Evolutionary conservation across 1,284 basidiomycete species (phyloP).

Genomic region (Trichosporon coremiiforme): DNA sequence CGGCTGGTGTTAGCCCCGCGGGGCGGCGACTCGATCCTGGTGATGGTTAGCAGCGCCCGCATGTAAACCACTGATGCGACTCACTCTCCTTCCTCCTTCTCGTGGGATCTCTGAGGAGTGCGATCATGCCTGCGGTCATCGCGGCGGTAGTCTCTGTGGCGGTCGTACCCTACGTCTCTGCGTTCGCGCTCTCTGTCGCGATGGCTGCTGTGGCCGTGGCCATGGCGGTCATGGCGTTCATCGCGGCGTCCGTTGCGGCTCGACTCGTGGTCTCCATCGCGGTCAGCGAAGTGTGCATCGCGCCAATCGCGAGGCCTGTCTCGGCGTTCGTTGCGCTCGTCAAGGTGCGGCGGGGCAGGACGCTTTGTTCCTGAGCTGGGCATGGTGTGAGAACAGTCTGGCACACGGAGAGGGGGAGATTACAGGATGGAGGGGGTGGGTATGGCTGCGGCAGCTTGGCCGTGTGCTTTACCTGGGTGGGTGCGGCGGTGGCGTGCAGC

Average conservation of each 20-base stretch:
- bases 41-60: not conserved
- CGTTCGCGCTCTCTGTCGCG: conserved; percentile 24
- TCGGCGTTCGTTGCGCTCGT: conserved; percentile 45
- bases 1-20: not conserved
- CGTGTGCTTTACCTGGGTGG: conserved; percentile 14
- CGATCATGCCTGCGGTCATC: conserved; percentile 30
- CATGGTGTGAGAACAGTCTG: conserved; percentile 31
- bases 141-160: conserved; percentile 13
- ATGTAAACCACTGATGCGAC: not conserved
- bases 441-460: conserved; percentile 1
- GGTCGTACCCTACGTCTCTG: conserved; percentile 19
- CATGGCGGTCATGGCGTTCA: conserved; percentile 17
- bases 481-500: not conserved
- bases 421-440: conserved; percentile 22
- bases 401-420: conserved; percentile 21
- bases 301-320: conserved; percentile 72
- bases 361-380: conserved; percentile 29
- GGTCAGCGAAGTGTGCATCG: conserved; percentile 66
- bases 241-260: conserved; percentile 26
- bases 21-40: conserved; percentile 16
- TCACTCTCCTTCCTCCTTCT: conserved; percentile 27
- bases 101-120: conserved; percentile 18
- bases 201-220: not conserved
- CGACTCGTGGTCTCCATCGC: conserved; percentile 33
- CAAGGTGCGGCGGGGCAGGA: conserved; percentile 13